phyloP scores from a whole-genome alignment of 1,284 basidiomycete genomes.

The Amylostereum areolatum region DNA sequence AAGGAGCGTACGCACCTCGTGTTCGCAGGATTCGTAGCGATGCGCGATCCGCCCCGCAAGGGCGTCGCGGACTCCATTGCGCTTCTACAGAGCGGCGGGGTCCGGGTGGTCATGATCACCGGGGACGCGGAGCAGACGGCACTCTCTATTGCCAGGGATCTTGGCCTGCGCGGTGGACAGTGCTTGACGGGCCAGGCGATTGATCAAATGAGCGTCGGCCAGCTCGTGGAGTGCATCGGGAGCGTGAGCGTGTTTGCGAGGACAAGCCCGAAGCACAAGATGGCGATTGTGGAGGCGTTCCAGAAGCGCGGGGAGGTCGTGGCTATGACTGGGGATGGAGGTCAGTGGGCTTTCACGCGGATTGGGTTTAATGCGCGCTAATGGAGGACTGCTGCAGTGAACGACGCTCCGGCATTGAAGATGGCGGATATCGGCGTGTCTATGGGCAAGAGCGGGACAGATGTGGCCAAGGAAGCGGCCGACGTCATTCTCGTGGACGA shows the following conservation, averaged over 20 bases:
- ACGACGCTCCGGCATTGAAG: conserved; percentile 94
- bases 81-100: conserved; percentile 76
- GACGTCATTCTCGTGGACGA: conserved; percentile 97
- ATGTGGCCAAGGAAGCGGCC: conserved; percentile 97
- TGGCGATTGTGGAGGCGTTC: conserved; percentile 93
- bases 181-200: conserved; percentile 84
- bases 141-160: conserved; percentile 78
- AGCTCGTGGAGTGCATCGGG: conserved; percentile 82
- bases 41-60: conserved; percentile 91
- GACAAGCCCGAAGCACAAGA: conserved; percentile 95
- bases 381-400: conserved; percentile 49
- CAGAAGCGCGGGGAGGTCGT: conserved; percentile 86
- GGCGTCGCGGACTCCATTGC: conserved; percentile 89
- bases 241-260: conserved; percentile 86
- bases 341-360: conserved; percentile 25
- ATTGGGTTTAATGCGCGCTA: background rate
- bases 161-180: conserved; percentile 71
- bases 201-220: conserved; percentile 75
- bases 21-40: conserved; percentile 91
- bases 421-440: conserved; percentile 98
- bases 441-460: conserved; percentile 96
- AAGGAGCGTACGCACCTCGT: conserved; percentile 59
- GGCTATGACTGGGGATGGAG: conserved; percentile 96
- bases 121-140: conserved; percentile 94
- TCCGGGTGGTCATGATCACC: conserved; percentile 98